These are phyloP conservation scores for Rosa lucieae DNA, from an alignment of 306 rosid species.

Conservation along the genomic window DNA sequence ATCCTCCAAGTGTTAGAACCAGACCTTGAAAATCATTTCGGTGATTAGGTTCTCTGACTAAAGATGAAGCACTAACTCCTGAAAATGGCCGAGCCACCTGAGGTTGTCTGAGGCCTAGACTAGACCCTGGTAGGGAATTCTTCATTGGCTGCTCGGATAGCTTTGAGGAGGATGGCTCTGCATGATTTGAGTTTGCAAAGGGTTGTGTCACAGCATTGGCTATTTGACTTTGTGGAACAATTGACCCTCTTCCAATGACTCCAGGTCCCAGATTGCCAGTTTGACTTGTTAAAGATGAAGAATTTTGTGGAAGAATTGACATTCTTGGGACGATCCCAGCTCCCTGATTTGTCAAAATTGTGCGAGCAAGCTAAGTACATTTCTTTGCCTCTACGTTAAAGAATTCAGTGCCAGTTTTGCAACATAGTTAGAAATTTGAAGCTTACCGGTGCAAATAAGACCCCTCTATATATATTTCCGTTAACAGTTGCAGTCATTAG, in stretches of 20 bases:
- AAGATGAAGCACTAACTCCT: conserved; percentile 35
- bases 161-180: conserved; percentile 28
- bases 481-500: conserved; percentile 80
- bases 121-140: conserved; percentile 24
- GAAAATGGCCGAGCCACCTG: conserved; percentile 39
- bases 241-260: conserved; percentile 35
- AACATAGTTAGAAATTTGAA: not conserved
- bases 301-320: not conserved
- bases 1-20: conserved; percentile 82
- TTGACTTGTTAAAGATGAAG: not conserved
- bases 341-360: conserved; percentile 46
- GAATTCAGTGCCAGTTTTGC: not conserved
- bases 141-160: conserved; percentile 34
- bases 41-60: conserved; percentile 51
- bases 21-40: conserved; percentile 80
- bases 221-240: conserved; percentile 36
- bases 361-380: conserved; percentile 3
- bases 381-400: not conserved
- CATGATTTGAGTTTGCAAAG: conserved; percentile 34
- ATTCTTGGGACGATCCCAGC: not conserved
- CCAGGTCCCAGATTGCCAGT: conserved; percentile 13
- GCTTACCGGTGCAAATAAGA: conserved; percentile 85
- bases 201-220: conserved; percentile 31
- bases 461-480: conserved; percentile 75
- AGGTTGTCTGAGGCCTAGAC: conserved; percentile 40